A percentile compares a stretch with the other conserved stretches of the same genome.
phyloP scores from a whole-genome alignment of 1,284 basidiomycete species.

The Sporisorium graminicola region DNA sequence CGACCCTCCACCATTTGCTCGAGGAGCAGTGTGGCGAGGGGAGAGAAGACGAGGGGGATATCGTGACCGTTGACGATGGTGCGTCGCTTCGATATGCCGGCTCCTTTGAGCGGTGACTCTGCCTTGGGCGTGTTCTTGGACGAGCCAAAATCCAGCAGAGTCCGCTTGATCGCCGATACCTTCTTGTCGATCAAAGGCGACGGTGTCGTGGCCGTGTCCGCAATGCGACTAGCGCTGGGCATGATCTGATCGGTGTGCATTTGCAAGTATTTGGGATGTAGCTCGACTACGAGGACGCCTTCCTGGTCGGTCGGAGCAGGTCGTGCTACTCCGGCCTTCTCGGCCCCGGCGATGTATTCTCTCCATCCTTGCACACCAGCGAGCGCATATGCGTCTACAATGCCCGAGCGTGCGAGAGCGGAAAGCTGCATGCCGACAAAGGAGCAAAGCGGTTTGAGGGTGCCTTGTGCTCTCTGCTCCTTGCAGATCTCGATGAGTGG shows the following conservation, averaged over 20 bases:
- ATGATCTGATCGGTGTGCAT: slow-evolving; percentile 27
- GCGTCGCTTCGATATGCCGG: slow-evolving; percentile 5
- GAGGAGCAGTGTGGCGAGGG: slow-evolving; percentile 36
- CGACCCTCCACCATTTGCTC: slow-evolving; percentile 49
- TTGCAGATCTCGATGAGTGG: slow-evolving; percentile 59
- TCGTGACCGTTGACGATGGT: slow-evolving; percentile 45
- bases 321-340: slow-evolving; percentile 48
- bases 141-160: slow-evolving; percentile 12
- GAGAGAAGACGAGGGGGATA: slow-evolving; percentile 26
- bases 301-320: slow-evolving; percentile 33
- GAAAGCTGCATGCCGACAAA: slow-evolving; percentile 37
- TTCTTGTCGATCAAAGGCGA: slow-evolving; percentile 34
- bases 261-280: slow-evolving; percentile 39
- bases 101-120: slow-evolving; percentile 19
- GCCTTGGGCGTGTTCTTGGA: slow-evolving; percentile 26
- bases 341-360: slow-evolving; percentile 57
- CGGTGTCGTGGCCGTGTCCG: slow-evolving; percentile 33
- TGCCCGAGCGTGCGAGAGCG: slow-evolving; percentile 32
- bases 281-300: slow-evolving; percentile 35
- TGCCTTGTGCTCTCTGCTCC: slow-evolving; percentile 41
- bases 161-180: slow-evolving; percentile 16
- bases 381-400: slow-evolving; percentile 46
- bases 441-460: slow-evolving; percentile 32
- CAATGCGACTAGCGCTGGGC: slow-evolving; percentile 20
- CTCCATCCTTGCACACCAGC: slow-evolving; percentile 46